Percentiles rank a stretch among this genome's conserved stretches.
phyloP scores from a whole-genome alignment of 2,329 filamentous ascomycete species.

The Neopestalotiopsis clavispora region DNA sequence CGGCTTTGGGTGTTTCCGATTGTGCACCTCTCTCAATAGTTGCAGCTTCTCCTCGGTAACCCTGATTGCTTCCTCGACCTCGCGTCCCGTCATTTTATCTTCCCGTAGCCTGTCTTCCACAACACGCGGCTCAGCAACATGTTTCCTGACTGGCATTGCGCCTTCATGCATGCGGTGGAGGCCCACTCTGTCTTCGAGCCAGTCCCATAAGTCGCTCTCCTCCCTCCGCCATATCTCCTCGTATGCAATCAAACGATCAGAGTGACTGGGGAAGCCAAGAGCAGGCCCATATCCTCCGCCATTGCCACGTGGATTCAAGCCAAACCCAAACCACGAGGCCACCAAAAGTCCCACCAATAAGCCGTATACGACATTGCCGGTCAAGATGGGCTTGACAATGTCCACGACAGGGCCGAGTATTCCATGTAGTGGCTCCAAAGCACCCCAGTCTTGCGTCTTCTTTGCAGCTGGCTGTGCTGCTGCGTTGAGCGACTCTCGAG shows the following conservation, averaged over 20 bases:
- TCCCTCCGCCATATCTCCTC: constrained; percentile 92
- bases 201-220: constrained; percentile 89
- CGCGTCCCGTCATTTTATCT: constrained; percentile 70
- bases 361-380: constrained; percentile 77
- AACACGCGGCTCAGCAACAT: constrained; percentile 57
- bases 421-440: constrained; percentile 77
- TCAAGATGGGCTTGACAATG: constrained; percentile 73
- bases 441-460: constrained; percentile 68
- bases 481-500: constrained; percentile 44
- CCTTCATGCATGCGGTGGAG: constrained; percentile 62
- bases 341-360: constrained; percentile 76
- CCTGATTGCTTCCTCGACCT: constrained; percentile 80
- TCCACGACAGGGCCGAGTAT: constrained; percentile 73
- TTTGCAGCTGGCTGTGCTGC: constrained; percentile 45
- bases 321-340: constrained; percentile 74
- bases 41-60: constrained; percentile 86
- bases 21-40: constrained; percentile 75
- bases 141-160: constrained; percentile 47
- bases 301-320: constrained; percentile 47
- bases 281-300: constrained; percentile 43
- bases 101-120: constrained; percentile 64
- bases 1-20: constrained; percentile 51
- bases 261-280: constrained; percentile 47
- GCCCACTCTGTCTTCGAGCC: constrained; percentile 86
- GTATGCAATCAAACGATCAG: constrained; percentile 80